These are phyloP conservation scores for Ajuga reptans DNA, from an alignment of 305 asterid species.

Conservation along the genomic window DNA sequence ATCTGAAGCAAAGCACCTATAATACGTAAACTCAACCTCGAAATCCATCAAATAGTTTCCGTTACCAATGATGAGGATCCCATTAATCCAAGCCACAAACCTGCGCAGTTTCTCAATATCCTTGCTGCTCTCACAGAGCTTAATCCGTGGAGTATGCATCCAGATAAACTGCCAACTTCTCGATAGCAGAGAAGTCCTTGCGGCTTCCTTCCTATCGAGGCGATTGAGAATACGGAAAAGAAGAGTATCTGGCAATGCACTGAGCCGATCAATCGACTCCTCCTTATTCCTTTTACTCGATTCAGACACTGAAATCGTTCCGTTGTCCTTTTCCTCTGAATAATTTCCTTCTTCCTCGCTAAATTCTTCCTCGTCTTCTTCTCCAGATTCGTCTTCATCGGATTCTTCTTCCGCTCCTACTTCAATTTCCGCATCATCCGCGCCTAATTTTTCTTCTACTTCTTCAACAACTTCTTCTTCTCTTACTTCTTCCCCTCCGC, in stretches of 20 bases:
- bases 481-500: too few species aligned
- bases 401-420: too few species aligned
- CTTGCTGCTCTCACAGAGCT: too few species aligned
- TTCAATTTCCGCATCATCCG: background rate
- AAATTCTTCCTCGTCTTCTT: too few species aligned
- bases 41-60: background rate
- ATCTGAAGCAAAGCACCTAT: background rate
- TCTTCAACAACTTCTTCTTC: too few species aligned
- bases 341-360: too few species aligned
- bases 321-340: too few species aligned
- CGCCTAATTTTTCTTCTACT: too few species aligned
- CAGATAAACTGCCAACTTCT: constrained; percentile 17
- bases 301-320: too few species aligned
- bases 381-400: too few species aligned
- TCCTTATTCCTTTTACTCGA: too few species aligned
- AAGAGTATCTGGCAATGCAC: constrained; percentile 1
- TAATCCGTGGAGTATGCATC: background rate
- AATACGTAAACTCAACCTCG: background rate
- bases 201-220: background rate
- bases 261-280: background rate
- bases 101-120: background rate
- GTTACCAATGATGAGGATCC: background rate
- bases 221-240: background rate
- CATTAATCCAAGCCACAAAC: background rate
- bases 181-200: background rate